A percentile compares a stretch with the other conserved stretches of the same genome.
Evolutionary conservation across 208 protist species (phyloP).

Genomic region (Wallacemonas collosoma): DNA sequence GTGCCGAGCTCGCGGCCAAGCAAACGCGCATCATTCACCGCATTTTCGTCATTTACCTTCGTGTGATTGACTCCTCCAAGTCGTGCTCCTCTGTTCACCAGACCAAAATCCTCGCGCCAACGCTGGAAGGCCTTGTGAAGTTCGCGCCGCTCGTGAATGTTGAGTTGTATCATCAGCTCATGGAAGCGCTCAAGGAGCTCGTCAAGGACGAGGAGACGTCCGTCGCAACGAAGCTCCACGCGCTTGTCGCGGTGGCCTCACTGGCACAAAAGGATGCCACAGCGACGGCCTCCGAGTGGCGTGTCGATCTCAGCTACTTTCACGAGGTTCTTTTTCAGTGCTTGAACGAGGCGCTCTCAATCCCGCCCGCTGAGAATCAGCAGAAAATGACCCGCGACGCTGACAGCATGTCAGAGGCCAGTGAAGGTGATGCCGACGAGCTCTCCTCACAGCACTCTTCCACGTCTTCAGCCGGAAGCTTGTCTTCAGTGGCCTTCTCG

Average conservation of each 20-base stretch:
- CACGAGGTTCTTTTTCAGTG: slow-evolving; percentile 91
- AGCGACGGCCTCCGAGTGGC: slow-evolving; percentile 78
- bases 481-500: slow-evolving; percentile 92
- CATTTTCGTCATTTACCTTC: slow-evolving; percentile 92
- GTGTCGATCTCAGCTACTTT: slow-evolving; percentile 93
- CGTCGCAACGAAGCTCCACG: slow-evolving; percentile 88
- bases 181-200: slow-evolving; percentile 88
- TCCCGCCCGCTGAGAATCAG: slow-evolving; percentile 57
- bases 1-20: slow-evolving; percentile 84
- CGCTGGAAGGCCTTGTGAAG: slow-evolving; percentile 90
- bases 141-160: slow-evolving; percentile 91
- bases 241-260: slow-evolving; percentile 86
- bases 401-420: slow-evolving; percentile 28
- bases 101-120: slow-evolving; percentile 88
- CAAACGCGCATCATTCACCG: slow-evolving; percentile 89
- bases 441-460: slow-evolving; percentile 74
- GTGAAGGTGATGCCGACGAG: slow-evolving; percentile 55
- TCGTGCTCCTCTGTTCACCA: slow-evolving; percentile 83
- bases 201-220: slow-evolving; percentile 78
- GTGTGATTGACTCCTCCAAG: slow-evolving; percentile 86
- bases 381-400: slow-evolving; percentile 69
- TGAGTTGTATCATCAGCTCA: slow-evolving; percentile 88
- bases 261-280: slow-evolving; percentile 88
- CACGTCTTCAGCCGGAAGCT: slow-evolving; percentile 81
- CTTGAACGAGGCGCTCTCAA: slow-evolving; percentile 74